These are phyloP conservation scores for Daucus carota DNA, from an alignment of 129 eudicot species.

Conservation along the genomic window DNA sequence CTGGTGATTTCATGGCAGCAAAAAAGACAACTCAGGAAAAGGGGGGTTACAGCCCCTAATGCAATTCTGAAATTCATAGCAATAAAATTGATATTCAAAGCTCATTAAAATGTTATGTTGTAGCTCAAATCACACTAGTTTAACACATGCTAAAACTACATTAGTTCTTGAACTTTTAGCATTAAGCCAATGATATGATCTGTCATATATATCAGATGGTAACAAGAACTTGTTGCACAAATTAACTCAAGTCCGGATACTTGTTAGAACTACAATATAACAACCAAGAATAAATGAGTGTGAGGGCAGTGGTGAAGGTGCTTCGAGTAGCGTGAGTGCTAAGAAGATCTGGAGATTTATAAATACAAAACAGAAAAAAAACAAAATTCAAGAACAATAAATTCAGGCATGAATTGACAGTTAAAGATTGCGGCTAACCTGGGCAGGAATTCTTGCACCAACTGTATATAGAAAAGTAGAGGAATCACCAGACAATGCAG, in stretches of 20 bases:
- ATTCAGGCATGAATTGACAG: background rate
- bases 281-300: too few species aligned
- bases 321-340: background rate
- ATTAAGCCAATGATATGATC: too few species aligned
- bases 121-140: background rate
- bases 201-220: background rate
- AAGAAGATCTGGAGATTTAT: background rate
- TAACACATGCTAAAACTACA: background rate
- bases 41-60: background rate
- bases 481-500: conserved; percentile 62
- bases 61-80: background rate
- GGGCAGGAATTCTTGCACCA: conserved; percentile 77
- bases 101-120: too few species aligned
- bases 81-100: background rate
- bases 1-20: background rate
- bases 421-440: conserved; percentile 35
- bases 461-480: conserved; percentile 45
- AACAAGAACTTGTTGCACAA: too few species aligned
- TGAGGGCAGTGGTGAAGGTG: background rate
- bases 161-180: background rate
- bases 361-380: background rate
- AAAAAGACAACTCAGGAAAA: background rate
- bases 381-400: background rate
- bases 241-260: too few species aligned
- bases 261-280: too few species aligned